Evolutionary conservation across 257 asterid genomes (phyloP).

Genomic region (Fraxinus anomala): DNA sequence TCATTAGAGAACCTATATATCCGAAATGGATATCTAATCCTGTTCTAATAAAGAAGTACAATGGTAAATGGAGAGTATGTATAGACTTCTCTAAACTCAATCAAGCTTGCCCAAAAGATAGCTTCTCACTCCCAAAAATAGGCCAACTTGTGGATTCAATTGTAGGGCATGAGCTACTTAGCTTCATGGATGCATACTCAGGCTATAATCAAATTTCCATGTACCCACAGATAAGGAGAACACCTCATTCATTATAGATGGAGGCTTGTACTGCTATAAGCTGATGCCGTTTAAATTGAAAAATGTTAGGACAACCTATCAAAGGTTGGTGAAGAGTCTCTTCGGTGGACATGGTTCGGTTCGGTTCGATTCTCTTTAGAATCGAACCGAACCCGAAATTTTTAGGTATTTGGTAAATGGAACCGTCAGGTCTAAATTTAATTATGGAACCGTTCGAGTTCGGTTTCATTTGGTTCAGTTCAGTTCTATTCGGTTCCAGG

Average conservation of each 20-base stretch:
- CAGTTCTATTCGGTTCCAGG: too few relatives aligned
- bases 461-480: too few relatives aligned
- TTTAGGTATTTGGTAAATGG: too few relatives aligned
- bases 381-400: too few relatives aligned
- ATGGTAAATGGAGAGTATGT: not conserved
- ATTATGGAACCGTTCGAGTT: too few relatives aligned
- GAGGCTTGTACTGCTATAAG: too few relatives aligned
- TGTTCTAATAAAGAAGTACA: not conserved
- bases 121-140: not conserved
- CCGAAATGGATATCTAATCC: not conserved
- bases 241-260: not conserved
- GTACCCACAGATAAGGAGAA: too few relatives aligned
- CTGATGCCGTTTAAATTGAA: not conserved
- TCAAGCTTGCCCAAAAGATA: not conserved
- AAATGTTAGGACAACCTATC: not conserved
- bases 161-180: not conserved
- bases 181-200: not conserved
- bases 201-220: not conserved
- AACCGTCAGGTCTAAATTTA: too few relatives aligned
- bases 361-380: too few relatives aligned
- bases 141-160: not conserved
- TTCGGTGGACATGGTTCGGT: too few relatives aligned
- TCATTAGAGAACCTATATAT: not conserved
- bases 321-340: too few relatives aligned
- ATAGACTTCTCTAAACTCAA: not conserved